Conservation (phyloP, 768 basidiomycete genomes). For the Termitomyces sp. region DNA sequence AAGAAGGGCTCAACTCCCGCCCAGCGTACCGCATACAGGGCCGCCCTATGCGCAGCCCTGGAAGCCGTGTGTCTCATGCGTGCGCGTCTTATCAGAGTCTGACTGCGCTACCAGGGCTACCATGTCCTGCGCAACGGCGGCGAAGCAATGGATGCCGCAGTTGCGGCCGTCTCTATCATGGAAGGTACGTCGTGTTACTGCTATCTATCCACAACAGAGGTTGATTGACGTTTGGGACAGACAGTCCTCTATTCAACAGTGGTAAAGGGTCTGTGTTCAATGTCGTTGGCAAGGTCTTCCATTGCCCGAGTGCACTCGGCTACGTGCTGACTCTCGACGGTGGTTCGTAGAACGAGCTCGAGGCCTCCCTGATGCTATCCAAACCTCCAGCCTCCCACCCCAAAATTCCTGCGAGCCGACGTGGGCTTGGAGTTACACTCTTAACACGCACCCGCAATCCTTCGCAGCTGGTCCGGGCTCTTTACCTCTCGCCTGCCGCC, state of each 20-base stretch:
- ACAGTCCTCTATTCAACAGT: slow-evolving; percentile 75
- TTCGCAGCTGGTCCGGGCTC: slow-evolving; percentile 61
- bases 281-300: slow-evolving; percentile 64
- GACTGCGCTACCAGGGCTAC: slow-evolving; percentile 44
- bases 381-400: slow-evolving; percentile 69
- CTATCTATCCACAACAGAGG: background rate
- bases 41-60: slow-evolving; percentile 53
- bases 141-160: slow-evolving; percentile 80
- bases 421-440: slow-evolving; percentile 65
- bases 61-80: slow-evolving; percentile 32
- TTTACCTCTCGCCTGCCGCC: slow-evolving; percentile 67
- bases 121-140: slow-evolving; percentile 63
- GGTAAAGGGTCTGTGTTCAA: slow-evolving; percentile 87
- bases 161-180: slow-evolving; percentile 69
- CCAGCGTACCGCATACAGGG: slow-evolving; percentile 56
- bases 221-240: slow-evolving; percentile 32
- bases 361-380: slow-evolving; percentile 79
- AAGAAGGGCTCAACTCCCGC: slow-evolving; percentile 57
- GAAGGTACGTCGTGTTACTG: slow-evolving; percentile 49
- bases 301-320: background rate
- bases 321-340: background rate
- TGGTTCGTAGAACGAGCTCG: slow-evolving; percentile 69
- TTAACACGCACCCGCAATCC: slow-evolving; percentile 71
- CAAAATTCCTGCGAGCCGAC: slow-evolving; percentile 53
- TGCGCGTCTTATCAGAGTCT: background rate